These are phyloP conservation scores for Acidomyces sp. DNA, from an alignment of 495 filamentous ascomycete genomes.

Conservation along the genomic window DNA sequence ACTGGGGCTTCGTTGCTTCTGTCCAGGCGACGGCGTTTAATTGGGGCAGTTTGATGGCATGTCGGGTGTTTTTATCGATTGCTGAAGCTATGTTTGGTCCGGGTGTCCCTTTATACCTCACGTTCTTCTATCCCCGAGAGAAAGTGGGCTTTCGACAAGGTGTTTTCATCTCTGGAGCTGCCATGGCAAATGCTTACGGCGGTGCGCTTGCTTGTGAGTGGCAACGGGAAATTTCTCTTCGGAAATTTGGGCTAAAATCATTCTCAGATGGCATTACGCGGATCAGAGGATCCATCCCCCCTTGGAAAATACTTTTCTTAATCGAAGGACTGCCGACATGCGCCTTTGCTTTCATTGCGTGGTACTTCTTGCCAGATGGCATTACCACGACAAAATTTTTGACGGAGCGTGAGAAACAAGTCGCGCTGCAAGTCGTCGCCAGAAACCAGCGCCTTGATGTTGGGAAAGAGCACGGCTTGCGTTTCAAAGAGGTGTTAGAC, in stretches of 20 bases:
- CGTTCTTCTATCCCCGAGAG: constrained; percentile 70
- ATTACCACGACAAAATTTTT: constrained; percentile 58
- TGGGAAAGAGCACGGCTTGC: constrained; percentile 14
- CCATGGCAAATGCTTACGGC: constrained; percentile 71
- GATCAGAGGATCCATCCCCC: constrained; percentile 49
- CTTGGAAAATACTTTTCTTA: constrained; percentile 72
- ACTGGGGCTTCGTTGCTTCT: constrained; percentile 25
- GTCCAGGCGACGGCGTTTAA: constrained; percentile 20
- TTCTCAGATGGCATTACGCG: constrained; percentile 77
- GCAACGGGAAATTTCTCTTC: too few species aligned
- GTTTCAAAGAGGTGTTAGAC: constrained; percentile 15
- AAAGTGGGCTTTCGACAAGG: constrained; percentile 68
- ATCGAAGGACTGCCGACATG: constrained; percentile 70
- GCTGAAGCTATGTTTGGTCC: constrained; percentile 42
- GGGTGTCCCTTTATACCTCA: constrained; percentile 41
- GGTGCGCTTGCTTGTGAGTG: constrained; percentile 69
- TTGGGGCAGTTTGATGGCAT: constrained; percentile 39
- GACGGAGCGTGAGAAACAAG: constrained; percentile 52
- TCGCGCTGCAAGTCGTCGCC: constrained; percentile 41
- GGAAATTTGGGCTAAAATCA: too few species aligned
- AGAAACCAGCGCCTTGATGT: constrained; percentile 16
- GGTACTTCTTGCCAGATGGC: constrained; percentile 56
- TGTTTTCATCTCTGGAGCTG: constrained; percentile 63
- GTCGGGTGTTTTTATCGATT: constrained; percentile 21
- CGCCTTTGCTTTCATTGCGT: constrained; percentile 51